Evolutionary conservation across 371 early-diverging fungal genomes (phyloP), one percentile per base, ranked within the genome.

Genomic region (Neoconidiobolus thromboides): DNA sequence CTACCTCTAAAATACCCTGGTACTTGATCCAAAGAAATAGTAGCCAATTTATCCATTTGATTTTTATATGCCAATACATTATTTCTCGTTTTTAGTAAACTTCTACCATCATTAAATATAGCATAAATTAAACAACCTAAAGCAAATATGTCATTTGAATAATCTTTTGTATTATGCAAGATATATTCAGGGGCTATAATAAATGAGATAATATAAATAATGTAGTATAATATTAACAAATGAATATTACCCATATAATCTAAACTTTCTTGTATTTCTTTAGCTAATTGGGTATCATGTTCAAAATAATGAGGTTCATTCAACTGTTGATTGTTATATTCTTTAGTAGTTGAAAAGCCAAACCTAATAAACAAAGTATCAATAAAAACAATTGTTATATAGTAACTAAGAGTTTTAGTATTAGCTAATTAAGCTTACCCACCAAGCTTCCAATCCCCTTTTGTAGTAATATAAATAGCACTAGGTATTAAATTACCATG

Each of bases 371-470:
- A 58, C 46, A 26, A 4, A 15, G 10, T 2, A 48, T 26, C 26
- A 26, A 26, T 26, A 26, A 26, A 26, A 26, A 26, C 26, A 26
- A 26, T 26, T 26, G 26, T 26, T 26, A 26, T 26, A 26, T 26
- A 26, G 26, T 26, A 26, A 26, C 26, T 26, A 26, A 26, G 26
- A 26, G 26, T 26, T 26, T 26, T 26, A 26, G 26, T 26, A 26
- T 26, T 26, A 26, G 26, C 0, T 26, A 26, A 26, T 51, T 50
- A 12, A 12, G 26, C 62, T 56, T 76, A 85, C 70, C 89, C 89
- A 62, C 83, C 85, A 62, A 91, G 74, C 66, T 91, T 91, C 92
- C 92, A 91, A 68, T 91, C 92, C 15, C 92, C 87, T 72, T 84
- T 70, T 51, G 38, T 73, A 64, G 86, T 86, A 43, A 91, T 76